phyloP scores from a whole-genome alignment of 805 yeast species.

The Wickerhamomyces tratensis region DNA sequence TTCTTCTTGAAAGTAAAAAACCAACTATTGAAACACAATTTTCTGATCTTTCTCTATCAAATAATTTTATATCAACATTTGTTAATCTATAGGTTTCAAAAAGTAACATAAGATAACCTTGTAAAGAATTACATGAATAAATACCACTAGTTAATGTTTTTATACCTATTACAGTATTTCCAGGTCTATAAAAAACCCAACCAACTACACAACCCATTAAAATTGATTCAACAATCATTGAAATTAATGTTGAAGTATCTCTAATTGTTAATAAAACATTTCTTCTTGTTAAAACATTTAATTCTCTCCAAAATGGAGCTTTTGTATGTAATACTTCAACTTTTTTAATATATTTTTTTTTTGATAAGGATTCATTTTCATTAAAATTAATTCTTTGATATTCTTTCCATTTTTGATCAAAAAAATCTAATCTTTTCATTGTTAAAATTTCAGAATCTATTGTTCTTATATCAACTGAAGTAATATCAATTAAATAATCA shows the following conservation, averaged over 20 bases:
- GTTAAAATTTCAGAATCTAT: conserved; percentile 24
- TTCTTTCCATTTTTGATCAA: conserved; percentile 26
- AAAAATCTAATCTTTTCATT: conserved; percentile 17
- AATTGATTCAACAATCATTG: conserved; percentile 10
- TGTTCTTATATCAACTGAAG: conserved; percentile 37
- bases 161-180: conserved; percentile 47
- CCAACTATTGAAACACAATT: conserved; percentile 59
- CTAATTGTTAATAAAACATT: conserved; percentile 31
- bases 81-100: conserved; percentile 54
- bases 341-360: not conserved
- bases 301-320: conserved; percentile 34
- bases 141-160: conserved; percentile 45
- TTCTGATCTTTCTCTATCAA: conserved; percentile 66
- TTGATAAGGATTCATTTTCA: no score
- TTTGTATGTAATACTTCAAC: conserved; percentile 3
- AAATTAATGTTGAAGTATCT: conserved; percentile 32
- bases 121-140: conserved; percentile 43
- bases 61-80: conserved; percentile 43
- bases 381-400: conserved; percentile 1
- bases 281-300: conserved; percentile 30
- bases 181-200: conserved; percentile 69
- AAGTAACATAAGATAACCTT: conserved; percentile 44
- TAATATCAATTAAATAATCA: conserved; percentile 37
- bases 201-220: conserved; percentile 36
- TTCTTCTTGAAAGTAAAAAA: conserved; percentile 55